These are phyloP conservation scores for Colletotrichum theobromicola DNA, from an alignment of 2,329 filamentous ascomycete genomes.

Conservation along the genomic window DNA sequence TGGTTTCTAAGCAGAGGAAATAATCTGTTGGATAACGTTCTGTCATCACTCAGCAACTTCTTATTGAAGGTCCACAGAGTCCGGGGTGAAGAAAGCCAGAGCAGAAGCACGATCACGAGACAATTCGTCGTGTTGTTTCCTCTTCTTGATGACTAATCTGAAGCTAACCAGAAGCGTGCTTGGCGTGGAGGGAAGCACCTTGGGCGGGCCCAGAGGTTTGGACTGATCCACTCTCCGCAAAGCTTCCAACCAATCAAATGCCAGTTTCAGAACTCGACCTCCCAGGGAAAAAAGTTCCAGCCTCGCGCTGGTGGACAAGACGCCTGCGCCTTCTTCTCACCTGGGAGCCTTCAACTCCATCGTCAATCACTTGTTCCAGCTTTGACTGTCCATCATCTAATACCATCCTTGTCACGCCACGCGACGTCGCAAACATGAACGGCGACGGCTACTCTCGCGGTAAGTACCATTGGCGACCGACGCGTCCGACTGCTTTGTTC, in stretches of 20 bases:
- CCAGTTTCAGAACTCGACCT: conserved; percentile 17
- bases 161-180: background rate
- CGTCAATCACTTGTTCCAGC: background rate
- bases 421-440: conserved; percentile 20
- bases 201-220: background rate
- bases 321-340: conserved; percentile 12
- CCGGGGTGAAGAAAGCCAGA: background rate
- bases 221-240: background rate
- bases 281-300: conserved; percentile 23
- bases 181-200: background rate
- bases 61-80: rapidly evolving
- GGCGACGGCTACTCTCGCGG: conserved; percentile 24
- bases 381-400: conserved; percentile 4
- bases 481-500: background rate
- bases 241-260: conserved; percentile 2
- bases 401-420: conserved; percentile 4
- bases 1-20: background rate
- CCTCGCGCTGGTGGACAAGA: conserved; percentile 17
- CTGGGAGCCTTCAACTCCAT: conserved; percentile 11
- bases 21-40: rapidly evolving
- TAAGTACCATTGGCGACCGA: background rate
- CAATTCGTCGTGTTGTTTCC: background rate
- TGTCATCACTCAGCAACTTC: rapidly evolving
- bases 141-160: background rate
- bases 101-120: background rate